Evolutionary conservation across 371 early-diverging fungal species (phyloP), one percentile per base, ranked within the genome.

Genomic region (Apophysomyces variabilis): DNA sequence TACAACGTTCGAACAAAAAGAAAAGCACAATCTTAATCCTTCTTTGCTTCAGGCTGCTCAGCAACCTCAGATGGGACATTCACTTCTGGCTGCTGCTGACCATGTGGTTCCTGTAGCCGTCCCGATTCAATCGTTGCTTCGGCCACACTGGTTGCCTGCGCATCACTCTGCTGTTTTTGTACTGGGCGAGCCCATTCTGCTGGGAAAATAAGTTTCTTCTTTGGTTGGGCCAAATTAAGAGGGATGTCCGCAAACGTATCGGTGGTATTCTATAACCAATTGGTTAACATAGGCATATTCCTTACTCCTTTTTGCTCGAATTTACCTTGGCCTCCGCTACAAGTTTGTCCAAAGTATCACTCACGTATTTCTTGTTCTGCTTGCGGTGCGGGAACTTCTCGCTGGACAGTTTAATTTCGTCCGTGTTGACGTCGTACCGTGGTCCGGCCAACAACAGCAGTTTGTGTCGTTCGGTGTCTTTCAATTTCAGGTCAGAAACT

Each of bases 311-410:
- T 32, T 3, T 54, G 35, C 46, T 37, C 12, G 41, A 57, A 4
- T 38, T 70, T 77, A 83, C 87, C 80, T 85, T 87, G 46, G 88
- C 76, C 61, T 89, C 87, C 26, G 72, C 67, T 38, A 90, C 70
- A 38, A 90, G 65, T 58, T 74, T 74, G 58, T 86, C 78, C 54
- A 90, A 72, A 32, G 77, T 71, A 65, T 90, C 90, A n/a, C 79
- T 73, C 66, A 88, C 69, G 70, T 82, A 88, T 65, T 83, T 85
- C 69, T 88, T 87, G 78, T 90, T 90, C 66, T 90, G 89, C 16
- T 84, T 85, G n/a, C 80, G 79, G 38, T 86, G 77, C 65, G 84
- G 83, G 60, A 87, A 89, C 70, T 80, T 82, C 47, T 89, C 89
- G 39, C 86, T 82, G 26, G 89, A 85, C 69, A 90, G 77, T 66